Evolutionary conservation across 1,284 basidiomycete species (phyloP).

Genomic region (Irpex lacteus): DNA sequence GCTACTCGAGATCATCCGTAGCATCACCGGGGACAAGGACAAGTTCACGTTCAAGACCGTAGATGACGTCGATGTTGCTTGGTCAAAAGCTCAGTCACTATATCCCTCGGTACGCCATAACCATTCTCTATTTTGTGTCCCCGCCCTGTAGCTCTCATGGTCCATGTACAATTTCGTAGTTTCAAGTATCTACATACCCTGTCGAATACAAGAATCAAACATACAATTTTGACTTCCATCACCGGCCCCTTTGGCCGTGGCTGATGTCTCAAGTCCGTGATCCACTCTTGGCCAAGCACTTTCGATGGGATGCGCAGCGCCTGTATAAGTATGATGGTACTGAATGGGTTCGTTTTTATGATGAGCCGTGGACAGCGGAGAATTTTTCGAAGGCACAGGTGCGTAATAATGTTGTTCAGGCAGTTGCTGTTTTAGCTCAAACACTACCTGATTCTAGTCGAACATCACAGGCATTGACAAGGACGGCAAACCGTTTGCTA

Average conservation of each 20-base stretch:
- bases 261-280: conserved; percentile 12
- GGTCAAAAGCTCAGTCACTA: not conserved
- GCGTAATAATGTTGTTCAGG: not conserved
- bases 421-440: not conserved
- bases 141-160: not conserved
- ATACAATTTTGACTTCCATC: conserved; percentile 12
- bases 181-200: not conserved
- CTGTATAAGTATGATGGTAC: conserved; percentile 29
- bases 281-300: conserved; percentile 17
- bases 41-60: not conserved
- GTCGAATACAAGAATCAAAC: conserved; percentile 11
- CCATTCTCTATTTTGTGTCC: not conserved
- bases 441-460: not conserved
- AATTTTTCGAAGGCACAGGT: conserved; percentile 10
- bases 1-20: conserved; percentile 8
- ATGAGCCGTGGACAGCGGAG: conserved; percentile 32
- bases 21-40: not conserved
- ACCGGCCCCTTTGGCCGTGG: conserved; percentile 14
- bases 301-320: conserved; percentile 22
- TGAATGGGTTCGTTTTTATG: conserved; percentile 27
- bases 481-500: conserved; percentile 1
- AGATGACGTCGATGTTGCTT: not conserved
- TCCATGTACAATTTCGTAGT: not conserved
- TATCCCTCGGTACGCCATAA: not conserved
- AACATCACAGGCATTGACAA: not conserved